phyloP scores from a whole-genome alignment of 441 rosid genomes.

The Eruca vesicaria region DNA sequence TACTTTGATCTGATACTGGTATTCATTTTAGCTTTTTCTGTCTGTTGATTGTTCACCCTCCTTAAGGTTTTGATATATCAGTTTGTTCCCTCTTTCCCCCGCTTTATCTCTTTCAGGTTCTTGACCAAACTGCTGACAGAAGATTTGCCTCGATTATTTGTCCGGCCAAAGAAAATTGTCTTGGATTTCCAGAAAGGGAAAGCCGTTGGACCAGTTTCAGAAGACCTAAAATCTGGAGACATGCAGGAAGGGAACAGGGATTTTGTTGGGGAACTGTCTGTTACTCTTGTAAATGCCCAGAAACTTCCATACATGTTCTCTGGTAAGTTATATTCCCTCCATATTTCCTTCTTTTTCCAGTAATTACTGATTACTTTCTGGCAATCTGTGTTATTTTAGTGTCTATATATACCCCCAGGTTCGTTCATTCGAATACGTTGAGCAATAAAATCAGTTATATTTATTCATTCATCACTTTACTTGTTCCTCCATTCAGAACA shows the following conservation, averaged over 20 bases:
- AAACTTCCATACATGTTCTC: conserved; percentile 72
- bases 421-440: neutral
- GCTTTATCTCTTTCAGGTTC: conserved; percentile 55
- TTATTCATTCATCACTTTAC: conserved; percentile 1
- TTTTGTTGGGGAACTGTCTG: conserved; percentile 91
- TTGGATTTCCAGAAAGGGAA: conserved; percentile 92
- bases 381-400: conserved; percentile 2
- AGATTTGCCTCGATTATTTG: conserved; percentile 90
- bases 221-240: conserved; percentile 73
- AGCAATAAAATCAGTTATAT: neutral
- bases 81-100: neutral
- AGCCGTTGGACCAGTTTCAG: conserved; percentile 83
- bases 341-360: neutral
- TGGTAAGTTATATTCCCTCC: conserved; percentile 44
- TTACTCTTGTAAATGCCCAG: conserved; percentile 89
- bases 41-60: conserved; percentile 5
- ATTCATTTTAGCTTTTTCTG: neutral
- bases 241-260: conserved; percentile 84
- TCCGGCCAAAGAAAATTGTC: conserved; percentile 95
- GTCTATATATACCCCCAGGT: neutral
- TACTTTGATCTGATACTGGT: neutral
- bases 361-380: neutral
- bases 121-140: conserved; percentile 88
- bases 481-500: neutral
- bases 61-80: conserved; percentile 2